These are phyloP conservation scores for Solanum lycopersicoides DNA, from an alignment of 257 asterid species.

Conservation along the genomic window DNA sequence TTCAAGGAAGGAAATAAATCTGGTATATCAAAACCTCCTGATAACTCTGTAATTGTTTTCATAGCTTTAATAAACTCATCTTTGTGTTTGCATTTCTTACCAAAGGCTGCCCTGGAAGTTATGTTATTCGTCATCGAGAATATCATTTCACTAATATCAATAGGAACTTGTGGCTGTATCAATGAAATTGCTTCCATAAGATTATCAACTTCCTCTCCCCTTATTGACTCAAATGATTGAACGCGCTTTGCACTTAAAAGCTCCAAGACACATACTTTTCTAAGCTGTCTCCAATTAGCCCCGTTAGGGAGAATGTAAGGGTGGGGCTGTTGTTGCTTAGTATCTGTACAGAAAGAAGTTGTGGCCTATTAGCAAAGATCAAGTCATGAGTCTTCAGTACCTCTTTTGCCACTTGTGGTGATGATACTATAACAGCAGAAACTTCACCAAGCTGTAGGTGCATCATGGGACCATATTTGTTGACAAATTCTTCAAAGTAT, in stretches of 20 bases:
- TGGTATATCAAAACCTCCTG: background rate
- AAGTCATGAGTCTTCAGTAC: background rate
- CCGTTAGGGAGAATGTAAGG: background rate
- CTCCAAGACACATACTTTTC: background rate
- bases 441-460: background rate
- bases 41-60: background rate
- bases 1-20: background rate
- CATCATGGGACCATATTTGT: background rate
- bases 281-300: background rate
- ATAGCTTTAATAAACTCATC: background rate
- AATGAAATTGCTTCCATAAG: background rate
- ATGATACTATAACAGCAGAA: background rate
- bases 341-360: background rate
- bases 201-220: background rate
- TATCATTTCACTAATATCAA: background rate
- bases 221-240: background rate
- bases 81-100: background rate
- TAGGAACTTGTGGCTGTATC: background rate
- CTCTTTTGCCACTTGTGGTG: background rate
- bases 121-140: background rate
- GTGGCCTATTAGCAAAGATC: background rate
- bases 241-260: background rate
- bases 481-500: background rate
- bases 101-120: background rate
- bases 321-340: background rate